These are phyloP conservation scores for Cadophora sp. DNA, from an alignment of 2,329 filamentous ascomycete species.

Conservation along the genomic window DNA sequence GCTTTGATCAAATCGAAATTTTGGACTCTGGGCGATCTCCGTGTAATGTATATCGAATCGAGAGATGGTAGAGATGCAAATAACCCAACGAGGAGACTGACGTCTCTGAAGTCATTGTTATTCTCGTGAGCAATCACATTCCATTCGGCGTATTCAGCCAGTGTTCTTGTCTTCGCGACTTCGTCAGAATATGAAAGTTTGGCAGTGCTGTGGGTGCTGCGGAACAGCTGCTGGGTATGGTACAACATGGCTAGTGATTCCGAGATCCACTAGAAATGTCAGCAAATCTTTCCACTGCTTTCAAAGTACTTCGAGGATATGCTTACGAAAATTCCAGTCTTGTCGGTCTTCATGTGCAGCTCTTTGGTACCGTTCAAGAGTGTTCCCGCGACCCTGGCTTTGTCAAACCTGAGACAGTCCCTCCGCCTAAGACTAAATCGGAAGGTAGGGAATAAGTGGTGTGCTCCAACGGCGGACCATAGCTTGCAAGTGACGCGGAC, in stretches of 20 bases:
- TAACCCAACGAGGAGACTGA: not conserved
- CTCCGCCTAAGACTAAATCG: not conserved
- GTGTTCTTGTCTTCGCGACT: not conserved
- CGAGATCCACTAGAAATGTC: not conserved
- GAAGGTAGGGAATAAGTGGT: not conserved
- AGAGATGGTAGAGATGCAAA: not conserved
- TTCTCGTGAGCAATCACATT: not conserved
- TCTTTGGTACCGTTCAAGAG: not conserved
- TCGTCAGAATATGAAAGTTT: not conserved
- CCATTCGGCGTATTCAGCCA: not conserved
- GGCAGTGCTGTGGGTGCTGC: not conserved
- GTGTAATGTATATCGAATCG: not conserved
- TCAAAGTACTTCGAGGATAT: not conserved
- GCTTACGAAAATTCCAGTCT: not conserved
- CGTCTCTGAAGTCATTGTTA: not conserved
- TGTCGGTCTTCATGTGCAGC: not conserved
- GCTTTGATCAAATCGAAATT: not conserved
- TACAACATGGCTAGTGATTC: not conserved
- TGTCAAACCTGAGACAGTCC: not conserved
- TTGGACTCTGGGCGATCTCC: not conserved
- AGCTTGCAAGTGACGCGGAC: not conserved
- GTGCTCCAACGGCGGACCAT: not conserved
- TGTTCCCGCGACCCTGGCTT: not conserved
- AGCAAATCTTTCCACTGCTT: not conserved
- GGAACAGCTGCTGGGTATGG: not conserved